Evolutionary conservation across 345 rosid genomes (phyloP), one percentile per base, ranked within the genome.

Genomic region (Arabis hirsuta): DNA sequence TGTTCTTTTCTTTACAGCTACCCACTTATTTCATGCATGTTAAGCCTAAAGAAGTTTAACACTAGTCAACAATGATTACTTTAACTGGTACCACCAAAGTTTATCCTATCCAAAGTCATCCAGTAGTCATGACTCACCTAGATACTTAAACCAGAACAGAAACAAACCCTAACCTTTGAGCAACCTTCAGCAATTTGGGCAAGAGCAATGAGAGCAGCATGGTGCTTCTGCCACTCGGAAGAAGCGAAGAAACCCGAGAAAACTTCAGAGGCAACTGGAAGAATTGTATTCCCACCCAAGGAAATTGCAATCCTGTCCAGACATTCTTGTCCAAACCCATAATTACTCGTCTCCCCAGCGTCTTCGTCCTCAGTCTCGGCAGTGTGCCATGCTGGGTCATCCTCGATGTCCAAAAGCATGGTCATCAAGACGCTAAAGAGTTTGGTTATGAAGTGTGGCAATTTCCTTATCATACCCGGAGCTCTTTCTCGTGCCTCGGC

Each of bases 141-240:
- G 4, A 51, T 60, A 53, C 42, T 48, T 55, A 42, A 41, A 50
- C 22, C 16, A 7, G 39, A 27, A 56, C 7, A 44, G n/a, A 45
- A 31, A 55, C 12, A 44, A 22, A 43, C 19, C 4, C 31, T 42
- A 62, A 87, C 90, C 92, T 87, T 87, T 55, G 90, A 81, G 76
- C 92, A 87, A 58, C 92, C 92, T 78, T 85, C 92, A 8, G 90
- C 92, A 74, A 87, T 87, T 61, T 87, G 92, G 43, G 90, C 88
- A 51, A 87, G 81, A 11, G 92, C 83, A 67, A 87, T 78, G 53
- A 87, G 84, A 34, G 87, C 88, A 41, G 92, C 92, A 58, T 87
- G 92, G 45, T 84, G 90, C 58, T 85, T 85, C 76, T 84, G 84
- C 92, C 92, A 87, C 68, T 85, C 92, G 0, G 87, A 63, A 50